Evolutionary conservation across 805 yeast genomes (phyloP), one percentile per base, ranked within the genome.

Genomic region (Starmera amethionina): DNA sequence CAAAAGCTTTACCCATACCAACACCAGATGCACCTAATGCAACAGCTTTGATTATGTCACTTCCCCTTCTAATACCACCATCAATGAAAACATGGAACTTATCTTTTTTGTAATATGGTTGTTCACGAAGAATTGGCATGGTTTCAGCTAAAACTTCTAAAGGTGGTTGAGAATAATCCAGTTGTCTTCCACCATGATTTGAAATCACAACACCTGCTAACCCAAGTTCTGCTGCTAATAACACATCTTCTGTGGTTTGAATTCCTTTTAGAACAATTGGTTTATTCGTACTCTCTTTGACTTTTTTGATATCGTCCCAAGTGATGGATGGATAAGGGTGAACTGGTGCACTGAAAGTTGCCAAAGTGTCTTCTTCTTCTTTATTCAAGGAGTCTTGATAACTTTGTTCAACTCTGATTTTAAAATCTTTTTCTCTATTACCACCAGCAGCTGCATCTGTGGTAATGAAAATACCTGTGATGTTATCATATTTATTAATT

Each of bases 21-120:
- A 73, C 77, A 4, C 84, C 86, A 43, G 70, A 75, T 27, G 90
- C 93, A 9, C 93, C 94, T 4, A 83, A 64, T 42, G 85, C 77
- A 12, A 84, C 56, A 0, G 93, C 90, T 52, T 84, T 83, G 38
- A 83, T 49, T n/a, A 84, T 62, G 54, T 84, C 94, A 4, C 87
- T 73, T 10, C 84, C 93, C 50, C 90, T 68, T 45, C 87, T 69
- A 25, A 83, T 67, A 31, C 93, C 93, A 39, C 94, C 93, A 53
- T 84, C 93, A 27, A 84, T 57, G 54, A 65, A 82, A 8, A 83
- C 70, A 49, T 80, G 84, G 38, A 82, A 64, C 43, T 73, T 71
- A 35, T 70, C 63, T 22, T 22, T 22, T 5, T 22, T 22, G 34
- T 67, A 62, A 27, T 76, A 59, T 3, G 66, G 60, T 14, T 55